A percentile compares a stretch with the other conserved stretches of the same genome.
phyloP scores from a whole-genome alignment of 169 alveolate genomes.

The Theileria annulata region DNA sequence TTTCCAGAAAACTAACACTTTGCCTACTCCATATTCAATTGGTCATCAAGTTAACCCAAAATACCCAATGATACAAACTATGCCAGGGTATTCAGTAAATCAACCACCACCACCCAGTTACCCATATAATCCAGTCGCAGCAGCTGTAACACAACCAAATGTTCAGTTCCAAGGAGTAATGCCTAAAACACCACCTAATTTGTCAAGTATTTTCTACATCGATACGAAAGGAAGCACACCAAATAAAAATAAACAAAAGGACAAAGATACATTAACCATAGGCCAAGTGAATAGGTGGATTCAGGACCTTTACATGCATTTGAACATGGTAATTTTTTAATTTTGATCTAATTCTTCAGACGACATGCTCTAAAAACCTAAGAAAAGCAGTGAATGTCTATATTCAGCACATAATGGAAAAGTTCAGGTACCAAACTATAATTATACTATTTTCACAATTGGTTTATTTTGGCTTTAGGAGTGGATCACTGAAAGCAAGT shows the following conservation, averaged over 20 bases:
- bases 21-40: neutral
- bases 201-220: neutral
- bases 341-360: slow-evolving; percentile 2
- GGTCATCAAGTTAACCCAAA: neutral
- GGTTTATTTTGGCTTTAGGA: slow-evolving; percentile 4
- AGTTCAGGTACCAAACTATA: slow-evolving; percentile 19
- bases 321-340: slow-evolving; percentile 33
- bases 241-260: neutral
- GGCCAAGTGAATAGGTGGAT: slow-evolving; percentile 53
- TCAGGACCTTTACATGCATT: slow-evolving; percentile 45
- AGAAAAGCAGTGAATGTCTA: slow-evolving; percentile 37
- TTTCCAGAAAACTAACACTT: neutral
- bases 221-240: neutral
- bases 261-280: slow-evolving; percentile 18
- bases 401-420: slow-evolving; percentile 35
- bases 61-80: neutral
- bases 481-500: slow-evolving; percentile 14
- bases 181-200: neutral
- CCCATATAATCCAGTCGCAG: neutral
- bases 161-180: neutral
- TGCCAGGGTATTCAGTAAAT: neutral
- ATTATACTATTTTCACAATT: neutral
- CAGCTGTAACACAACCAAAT: neutral
- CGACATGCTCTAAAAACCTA: slow-evolving; percentile 36
- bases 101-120: slow-evolving; percentile 10